These are phyloP conservation scores for Entomortierella lignicola DNA, from an alignment of 192 early-diverging fungal species.

Conservation along the genomic window DNA sequence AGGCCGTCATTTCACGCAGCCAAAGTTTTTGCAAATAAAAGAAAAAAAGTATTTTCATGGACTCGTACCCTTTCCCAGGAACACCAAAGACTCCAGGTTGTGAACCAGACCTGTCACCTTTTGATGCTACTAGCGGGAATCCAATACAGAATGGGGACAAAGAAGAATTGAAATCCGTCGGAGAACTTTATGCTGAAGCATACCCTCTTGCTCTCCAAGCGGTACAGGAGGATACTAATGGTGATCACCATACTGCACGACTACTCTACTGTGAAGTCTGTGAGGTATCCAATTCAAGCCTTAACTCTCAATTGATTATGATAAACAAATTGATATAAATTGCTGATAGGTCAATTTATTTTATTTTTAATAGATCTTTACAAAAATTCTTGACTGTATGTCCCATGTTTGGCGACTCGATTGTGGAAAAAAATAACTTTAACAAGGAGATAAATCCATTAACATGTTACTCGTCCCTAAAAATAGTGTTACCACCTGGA, in stretches of 20 bases:
- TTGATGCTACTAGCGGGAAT: slow-evolving; percentile 9
- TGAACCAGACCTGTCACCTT: slow-evolving; percentile 26
- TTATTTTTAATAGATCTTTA: slow-evolving; percentile 24
- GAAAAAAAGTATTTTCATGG: slow-evolving; percentile 8
- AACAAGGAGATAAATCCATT: background rate
- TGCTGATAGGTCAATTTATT: too few relatives aligned
- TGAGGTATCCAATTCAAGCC: slow-evolving; percentile 16
- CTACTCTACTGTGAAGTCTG: slow-evolving; percentile 52
- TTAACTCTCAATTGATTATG: background rate
- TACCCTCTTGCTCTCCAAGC: slow-evolving; percentile 36
- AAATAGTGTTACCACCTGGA: slow-evolving; percentile 31
- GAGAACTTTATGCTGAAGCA: slow-evolving; percentile 36
- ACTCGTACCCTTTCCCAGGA: slow-evolving; percentile 30
- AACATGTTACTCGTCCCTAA: background rate
- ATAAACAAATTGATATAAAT: too few relatives aligned
- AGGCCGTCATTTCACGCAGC: background rate
- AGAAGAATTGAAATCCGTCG: background rate
- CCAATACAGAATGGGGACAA: background rate
- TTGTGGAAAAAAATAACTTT: background rate
- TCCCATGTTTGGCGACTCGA: background rate
- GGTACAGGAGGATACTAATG: slow-evolving; percentile 43
- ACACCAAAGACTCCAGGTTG: slow-evolving; percentile 22
- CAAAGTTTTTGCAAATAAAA: background rate
- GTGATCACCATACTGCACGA: slow-evolving; percentile 47
- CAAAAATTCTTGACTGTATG: slow-evolving; percentile 40